Percentiles rank a stretch among this genome's conserved stretches.
Conservation (phyloP, 768 basidiomycete species). For the Russula olivacea region DNA sequence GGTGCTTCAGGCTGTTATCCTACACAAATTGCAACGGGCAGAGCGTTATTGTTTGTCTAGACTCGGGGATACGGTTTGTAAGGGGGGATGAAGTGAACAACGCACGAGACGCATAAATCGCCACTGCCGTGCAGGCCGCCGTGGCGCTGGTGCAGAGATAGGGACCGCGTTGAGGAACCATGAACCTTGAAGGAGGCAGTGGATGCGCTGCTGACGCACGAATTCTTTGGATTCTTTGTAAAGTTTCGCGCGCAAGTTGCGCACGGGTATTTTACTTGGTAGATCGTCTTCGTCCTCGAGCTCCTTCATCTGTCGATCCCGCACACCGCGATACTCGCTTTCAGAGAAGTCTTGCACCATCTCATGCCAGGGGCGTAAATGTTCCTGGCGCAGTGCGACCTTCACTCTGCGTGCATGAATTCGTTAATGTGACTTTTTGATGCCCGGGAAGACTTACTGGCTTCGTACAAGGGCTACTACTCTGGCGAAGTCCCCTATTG, state of each 20-base stretch:
- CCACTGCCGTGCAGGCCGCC: conserved; percentile 66
- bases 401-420: conserved; percentile 49
- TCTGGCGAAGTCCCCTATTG: conserved; percentile 67
- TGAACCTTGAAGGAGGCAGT: conserved; percentile 81
- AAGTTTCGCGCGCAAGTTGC: conserved; percentile 77
- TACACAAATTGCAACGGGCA: conserved; percentile 29
- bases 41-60: neutral
- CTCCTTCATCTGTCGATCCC: conserved; percentile 87
- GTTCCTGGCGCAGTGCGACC: conserved; percentile 68
- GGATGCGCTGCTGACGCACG: conserved; percentile 81
- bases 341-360: conserved; percentile 78
- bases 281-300: conserved; percentile 85
- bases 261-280: conserved; percentile 75
- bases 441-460: conserved; percentile 53
- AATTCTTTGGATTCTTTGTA: conserved; percentile 90
- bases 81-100: neutral
- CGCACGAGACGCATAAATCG: conserved; percentile 79
- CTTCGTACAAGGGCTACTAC: conserved; percentile 73
- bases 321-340: conserved; percentile 77
- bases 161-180: conserved; percentile 87
- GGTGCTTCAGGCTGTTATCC: conserved; percentile 72
- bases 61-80: neutral
- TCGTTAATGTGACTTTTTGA: neutral
- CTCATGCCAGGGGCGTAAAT: conserved; percentile 71
- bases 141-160: conserved; percentile 35